Conservation (phyloP, 208 protist species). For the Crithidia acanthocephali region DNA sequence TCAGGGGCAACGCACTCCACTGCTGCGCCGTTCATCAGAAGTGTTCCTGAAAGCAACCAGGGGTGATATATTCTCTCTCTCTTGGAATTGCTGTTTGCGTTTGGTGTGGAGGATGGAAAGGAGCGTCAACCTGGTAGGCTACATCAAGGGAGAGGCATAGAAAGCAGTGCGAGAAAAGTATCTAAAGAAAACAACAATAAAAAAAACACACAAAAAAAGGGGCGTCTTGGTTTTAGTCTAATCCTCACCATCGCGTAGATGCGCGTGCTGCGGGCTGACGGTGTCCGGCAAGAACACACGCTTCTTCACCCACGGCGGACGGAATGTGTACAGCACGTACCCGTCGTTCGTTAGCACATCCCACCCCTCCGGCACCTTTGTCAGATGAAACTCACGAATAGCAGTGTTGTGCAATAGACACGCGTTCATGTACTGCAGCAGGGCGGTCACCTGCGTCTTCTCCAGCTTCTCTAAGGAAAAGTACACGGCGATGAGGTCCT, state of each 20-base stretch:
- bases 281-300: constrained; percentile 68
- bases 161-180: background rate
- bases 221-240: background rate
- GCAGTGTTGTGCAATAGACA: constrained; percentile 60
- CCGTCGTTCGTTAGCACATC: constrained; percentile 84
- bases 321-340: constrained; percentile 87
- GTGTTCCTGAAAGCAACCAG: too few relatives aligned
- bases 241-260: constrained; percentile 17
- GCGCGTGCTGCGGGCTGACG: constrained; percentile 36
- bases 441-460: constrained; percentile 40
- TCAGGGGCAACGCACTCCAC: too few relatives aligned
- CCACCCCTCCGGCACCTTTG: constrained; percentile 85
- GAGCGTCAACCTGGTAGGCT: too few relatives aligned
- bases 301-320: constrained; percentile 86
- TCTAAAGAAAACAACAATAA: background rate
- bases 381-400: constrained; percentile 67
- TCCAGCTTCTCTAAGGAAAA: constrained; percentile 56
- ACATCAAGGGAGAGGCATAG: background rate
- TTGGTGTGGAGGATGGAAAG: too few relatives aligned
- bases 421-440: constrained; percentile 88
- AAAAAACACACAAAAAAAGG: constrained; percentile 5
- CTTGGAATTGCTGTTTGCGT: too few relatives aligned
- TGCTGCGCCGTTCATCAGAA: too few relatives aligned
- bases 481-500: constrained; percentile 91
- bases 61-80: too few relatives aligned